Percentiles rank a stretch among this genome's conserved stretches.
phyloP scores from a whole-genome alignment of 306 rosid species.

The Delonix regia region DNA sequence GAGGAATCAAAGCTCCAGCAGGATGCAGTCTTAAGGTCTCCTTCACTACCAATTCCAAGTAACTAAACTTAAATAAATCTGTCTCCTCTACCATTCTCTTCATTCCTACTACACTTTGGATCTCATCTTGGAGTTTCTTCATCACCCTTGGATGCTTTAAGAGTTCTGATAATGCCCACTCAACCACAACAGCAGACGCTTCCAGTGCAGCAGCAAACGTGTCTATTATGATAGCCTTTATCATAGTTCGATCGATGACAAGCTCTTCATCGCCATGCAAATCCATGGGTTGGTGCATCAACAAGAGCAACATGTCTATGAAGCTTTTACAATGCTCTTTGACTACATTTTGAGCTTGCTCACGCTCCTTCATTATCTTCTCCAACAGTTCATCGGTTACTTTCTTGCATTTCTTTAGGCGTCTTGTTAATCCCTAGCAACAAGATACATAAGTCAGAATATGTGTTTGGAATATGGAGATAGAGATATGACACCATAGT shows the following conservation, averaged over 20 bases:
- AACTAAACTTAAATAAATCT: not conserved
- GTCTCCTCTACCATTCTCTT: not conserved
- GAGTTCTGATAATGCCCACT: slow-evolving; percentile 43
- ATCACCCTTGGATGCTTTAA: slow-evolving; percentile 32
- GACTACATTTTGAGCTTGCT: not conserved
- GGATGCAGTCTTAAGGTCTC: slow-evolving; percentile 40
- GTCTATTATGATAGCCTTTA: slow-evolving; percentile 34
- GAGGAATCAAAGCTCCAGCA: slow-evolving; percentile 6
- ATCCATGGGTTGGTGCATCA: slow-evolving; percentile 28
- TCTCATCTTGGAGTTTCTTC: slow-evolving; percentile 36
- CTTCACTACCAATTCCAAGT: not conserved
- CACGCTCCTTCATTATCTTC: slow-evolving; percentile 24
- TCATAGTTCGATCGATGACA: slow-evolving; percentile 6
- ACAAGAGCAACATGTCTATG: slow-evolving; percentile 16
- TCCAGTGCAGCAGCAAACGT: slow-evolving; percentile 21
- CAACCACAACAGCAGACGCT: not conserved
- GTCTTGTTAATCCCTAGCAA: slow-evolving; percentile 12
- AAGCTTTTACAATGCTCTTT: not conserved
- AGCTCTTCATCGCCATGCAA: not conserved
- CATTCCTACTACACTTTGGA: slow-evolving; percentile 16
- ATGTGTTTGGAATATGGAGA: too few relatives aligned
- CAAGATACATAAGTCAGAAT: too few relatives aligned
- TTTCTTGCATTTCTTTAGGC: slow-evolving; percentile 9
- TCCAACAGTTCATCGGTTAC: slow-evolving; percentile 9
- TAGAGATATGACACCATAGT: not conserved